Evolutionary conservation across 176 grass and related monocot species (phyloP).

Genomic region (Hyparrhenia diplandra): DNA sequence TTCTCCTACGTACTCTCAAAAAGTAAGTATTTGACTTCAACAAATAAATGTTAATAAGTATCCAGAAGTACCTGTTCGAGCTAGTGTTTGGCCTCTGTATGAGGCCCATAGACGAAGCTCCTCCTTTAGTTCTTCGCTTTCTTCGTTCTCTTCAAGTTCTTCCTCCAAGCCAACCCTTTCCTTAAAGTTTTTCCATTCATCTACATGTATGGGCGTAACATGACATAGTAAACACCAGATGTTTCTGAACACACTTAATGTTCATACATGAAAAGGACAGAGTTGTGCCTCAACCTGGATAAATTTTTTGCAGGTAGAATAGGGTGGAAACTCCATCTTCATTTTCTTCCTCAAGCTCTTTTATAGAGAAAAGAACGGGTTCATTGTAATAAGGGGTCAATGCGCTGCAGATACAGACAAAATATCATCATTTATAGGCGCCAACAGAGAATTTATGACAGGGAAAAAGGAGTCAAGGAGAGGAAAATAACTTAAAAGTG

Average conservation of each 20-base stretch:
- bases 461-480: conserved; percentile 2
- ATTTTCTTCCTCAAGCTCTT: conserved; percentile 77
- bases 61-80: conserved; percentile 65
- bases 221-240: conserved; percentile 17
- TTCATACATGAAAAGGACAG: background rate
- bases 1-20: background rate
- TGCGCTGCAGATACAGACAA: conserved; percentile 42
- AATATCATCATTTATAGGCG: conserved; percentile 5
- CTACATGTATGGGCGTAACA: conserved; percentile 34
- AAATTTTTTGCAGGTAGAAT: conserved; percentile 97
- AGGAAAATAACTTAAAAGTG: background rate
- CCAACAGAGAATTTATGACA: conserved; percentile 1
- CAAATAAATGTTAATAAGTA: conserved; percentile 10
- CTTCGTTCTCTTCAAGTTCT: conserved; percentile 45
- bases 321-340: conserved; percentile 92
- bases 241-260: conserved; percentile 2
- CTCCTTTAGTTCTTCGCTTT: conserved; percentile 40
- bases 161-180: conserved; percentile 63
- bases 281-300: conserved; percentile 57
- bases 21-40: background rate
- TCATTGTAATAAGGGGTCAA: conserved; percentile 88
- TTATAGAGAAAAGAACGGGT: conserved; percentile 71
- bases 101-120: conserved; percentile 84
- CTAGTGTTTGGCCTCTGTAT: conserved; percentile 87
- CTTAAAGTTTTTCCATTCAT: conserved; percentile 89